These are phyloP conservation scores for Fusarium sp. DNA, from an alignment of 2,329 filamentous ascomycete genomes.

Conservation along the genomic window DNA sequence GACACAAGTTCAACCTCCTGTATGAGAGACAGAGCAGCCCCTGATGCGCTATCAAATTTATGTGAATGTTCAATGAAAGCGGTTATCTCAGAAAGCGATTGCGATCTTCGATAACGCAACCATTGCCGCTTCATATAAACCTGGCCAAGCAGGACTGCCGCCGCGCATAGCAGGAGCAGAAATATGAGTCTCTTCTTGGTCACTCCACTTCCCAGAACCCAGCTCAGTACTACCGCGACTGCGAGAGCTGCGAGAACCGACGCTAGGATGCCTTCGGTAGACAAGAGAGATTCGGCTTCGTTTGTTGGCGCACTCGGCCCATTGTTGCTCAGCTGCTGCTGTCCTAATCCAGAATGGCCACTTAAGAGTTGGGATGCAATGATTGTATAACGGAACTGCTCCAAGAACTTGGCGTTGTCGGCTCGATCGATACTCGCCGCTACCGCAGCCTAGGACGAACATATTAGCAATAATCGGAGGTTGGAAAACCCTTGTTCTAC, in stretches of 20 bases:
- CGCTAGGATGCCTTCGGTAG: conserved; percentile 60
- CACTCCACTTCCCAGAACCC: conserved; percentile 66
- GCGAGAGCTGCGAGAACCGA: conserved; percentile 62
- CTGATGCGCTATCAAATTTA: conserved; percentile 79
- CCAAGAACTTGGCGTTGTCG: conserved; percentile 86
- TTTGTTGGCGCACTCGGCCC: conserved; percentile 21
- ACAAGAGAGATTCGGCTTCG: conserved; percentile 47
- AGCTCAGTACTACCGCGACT: conserved; percentile 77
- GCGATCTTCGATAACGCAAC: conserved; percentile 79
- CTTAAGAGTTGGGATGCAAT: conserved; percentile 90
- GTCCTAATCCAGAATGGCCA: conserved; percentile 65
- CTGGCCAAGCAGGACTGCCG: conserved; percentile 66
- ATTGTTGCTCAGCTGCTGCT: conserved; percentile 41
- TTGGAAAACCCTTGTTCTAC: conserved; percentile 34
- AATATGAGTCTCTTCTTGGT: conserved; percentile 66
- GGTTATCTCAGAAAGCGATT: conserved; percentile 75
- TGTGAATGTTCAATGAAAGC: conserved; percentile 78
- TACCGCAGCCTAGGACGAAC: conserved; percentile 65
- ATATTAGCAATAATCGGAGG: conserved; percentile 13
- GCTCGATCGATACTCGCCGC: conserved; percentile 76
- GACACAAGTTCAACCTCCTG: conserved; percentile 97
- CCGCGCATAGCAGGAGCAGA: conserved; percentile 61
- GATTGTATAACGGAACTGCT: conserved; percentile 92
- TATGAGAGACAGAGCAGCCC: conserved; percentile 80
- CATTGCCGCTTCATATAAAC: conserved; percentile 80